phyloP scores from a whole-genome alignment of 2,329 filamentous ascomycete species.

The Seiridium unicorne region DNA sequence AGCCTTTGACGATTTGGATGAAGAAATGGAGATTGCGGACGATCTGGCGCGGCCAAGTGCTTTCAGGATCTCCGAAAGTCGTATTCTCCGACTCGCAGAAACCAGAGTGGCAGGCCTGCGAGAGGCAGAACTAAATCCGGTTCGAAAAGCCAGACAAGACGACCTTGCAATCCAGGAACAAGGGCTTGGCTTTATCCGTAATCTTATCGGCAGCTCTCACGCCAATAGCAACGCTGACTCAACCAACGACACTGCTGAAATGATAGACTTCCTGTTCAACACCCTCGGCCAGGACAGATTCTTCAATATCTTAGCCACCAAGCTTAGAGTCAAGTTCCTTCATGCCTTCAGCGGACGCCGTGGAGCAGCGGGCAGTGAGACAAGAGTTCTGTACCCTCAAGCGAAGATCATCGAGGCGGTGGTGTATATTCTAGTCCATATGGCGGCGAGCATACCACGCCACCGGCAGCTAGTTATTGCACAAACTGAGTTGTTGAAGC shows the following conservation, averaged over 20 bases:
- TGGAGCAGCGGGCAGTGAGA: constrained; percentile 30
- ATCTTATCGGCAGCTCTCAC: constrained; percentile 69
- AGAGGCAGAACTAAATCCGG: constrained; percentile 67
- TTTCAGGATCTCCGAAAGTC: constrained; percentile 15
- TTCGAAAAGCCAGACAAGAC: constrained; percentile 68
- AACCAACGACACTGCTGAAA: constrained; percentile 55
- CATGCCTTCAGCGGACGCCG: constrained; percentile 48
- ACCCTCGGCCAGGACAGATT: constrained; percentile 74
- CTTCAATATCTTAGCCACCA: constrained; percentile 77
- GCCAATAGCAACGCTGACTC: constrained; percentile 49
- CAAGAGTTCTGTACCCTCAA: constrained; percentile 55
- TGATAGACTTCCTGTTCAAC: constrained; percentile 82
- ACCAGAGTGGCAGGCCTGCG: constrained; percentile 50
- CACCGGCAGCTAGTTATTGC: constrained; percentile 77
- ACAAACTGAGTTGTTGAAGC: constrained; percentile 72
- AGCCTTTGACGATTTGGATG: constrained; percentile 45
- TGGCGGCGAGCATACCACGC: constrained; percentile 76
- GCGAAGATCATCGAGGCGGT: constrained; percentile 74
- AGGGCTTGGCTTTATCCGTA: constrained; percentile 83
- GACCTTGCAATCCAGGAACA: constrained; percentile 89
- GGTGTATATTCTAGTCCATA: constrained; percentile 80
- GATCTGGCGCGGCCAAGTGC: constrained; percentile 22
- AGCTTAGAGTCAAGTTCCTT: constrained; percentile 64
- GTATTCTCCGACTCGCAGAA: constrained; percentile 46
- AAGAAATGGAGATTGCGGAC: constrained; percentile 59